These are phyloP conservation scores for Phyllosticta paracitricarpa DNA, from an alignment of 2,329 filamentous ascomycete genomes.

Conservation along the genomic window DNA sequence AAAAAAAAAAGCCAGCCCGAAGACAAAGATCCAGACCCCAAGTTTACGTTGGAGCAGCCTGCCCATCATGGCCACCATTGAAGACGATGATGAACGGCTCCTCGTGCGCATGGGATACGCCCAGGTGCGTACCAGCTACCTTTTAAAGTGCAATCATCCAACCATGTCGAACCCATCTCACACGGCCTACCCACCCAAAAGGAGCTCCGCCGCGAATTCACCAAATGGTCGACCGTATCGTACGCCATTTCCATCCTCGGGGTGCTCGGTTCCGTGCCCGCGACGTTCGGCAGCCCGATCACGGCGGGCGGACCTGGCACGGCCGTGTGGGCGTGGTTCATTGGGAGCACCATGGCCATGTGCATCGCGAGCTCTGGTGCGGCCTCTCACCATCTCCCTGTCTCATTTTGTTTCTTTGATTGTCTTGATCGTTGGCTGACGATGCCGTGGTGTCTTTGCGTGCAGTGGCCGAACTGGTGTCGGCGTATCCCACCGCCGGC, in stretches of 20 bases:
- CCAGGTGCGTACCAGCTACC: conserved; percentile 36
- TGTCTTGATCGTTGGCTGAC: conserved; percentile 8
- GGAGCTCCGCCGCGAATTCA: conserved; percentile 54
- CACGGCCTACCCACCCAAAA: conserved; percentile 22
- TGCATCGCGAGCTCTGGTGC: conserved; percentile 51
- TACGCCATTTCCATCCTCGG: conserved; percentile 58
- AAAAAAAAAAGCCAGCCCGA: no score
- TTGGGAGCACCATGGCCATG: conserved; percentile 54
- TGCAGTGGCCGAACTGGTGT: conserved; percentile 53
- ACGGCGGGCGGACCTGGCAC: conserved; percentile 51
- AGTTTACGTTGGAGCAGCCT: not conserved
- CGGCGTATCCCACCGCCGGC: conserved; percentile 52
- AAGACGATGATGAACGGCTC: conserved; percentile 50
- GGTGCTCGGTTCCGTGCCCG: conserved; percentile 55
- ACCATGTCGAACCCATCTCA: not conserved
- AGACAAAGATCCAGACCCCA: no score
- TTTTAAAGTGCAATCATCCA: not conserved
- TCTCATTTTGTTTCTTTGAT: not conserved
- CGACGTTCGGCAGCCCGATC: conserved; percentile 51
- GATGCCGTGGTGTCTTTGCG: not conserved
- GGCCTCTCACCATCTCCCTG: not conserved
- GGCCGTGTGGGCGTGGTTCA: conserved; percentile 56
- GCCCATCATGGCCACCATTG: conserved; percentile 37
- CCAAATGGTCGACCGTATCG: conserved; percentile 56
- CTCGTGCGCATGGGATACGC: conserved; percentile 53